Conservation (phyloP, 306 rosid genomes). For the Mimosa bimucronata region DNA sequence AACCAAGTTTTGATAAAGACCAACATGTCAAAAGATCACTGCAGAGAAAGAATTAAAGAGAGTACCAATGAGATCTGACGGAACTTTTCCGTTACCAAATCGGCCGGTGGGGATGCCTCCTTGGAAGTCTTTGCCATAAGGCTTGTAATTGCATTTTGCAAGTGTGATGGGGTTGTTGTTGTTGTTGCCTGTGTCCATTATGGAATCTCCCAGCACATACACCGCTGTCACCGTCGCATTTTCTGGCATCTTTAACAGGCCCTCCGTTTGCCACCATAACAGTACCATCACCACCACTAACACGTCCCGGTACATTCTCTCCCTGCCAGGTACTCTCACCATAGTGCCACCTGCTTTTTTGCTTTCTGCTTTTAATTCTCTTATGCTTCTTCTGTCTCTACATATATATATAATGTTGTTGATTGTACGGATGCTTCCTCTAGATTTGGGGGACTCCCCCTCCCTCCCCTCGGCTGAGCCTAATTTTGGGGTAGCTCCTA, state of each 20-base stretch:
- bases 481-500: too few species aligned
- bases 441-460: too few species aligned
- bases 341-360: background rate
- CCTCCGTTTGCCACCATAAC: constrained; percentile 22
- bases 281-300: background rate
- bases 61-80: constrained; percentile 48
- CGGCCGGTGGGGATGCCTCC: constrained; percentile 49
- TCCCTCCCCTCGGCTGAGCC: too few species aligned
- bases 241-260: constrained; percentile 45
- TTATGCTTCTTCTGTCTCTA: too few species aligned
- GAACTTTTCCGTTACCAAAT: constrained; percentile 54
- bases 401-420: background rate
- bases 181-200: constrained; percentile 82
- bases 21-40: background rate
- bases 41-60: background rate
- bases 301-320: background rate
- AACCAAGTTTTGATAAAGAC: background rate
- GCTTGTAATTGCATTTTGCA: constrained; percentile 44
- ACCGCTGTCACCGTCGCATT: constrained; percentile 59
- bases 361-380: background rate
- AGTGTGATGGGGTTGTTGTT: constrained; percentile 43
- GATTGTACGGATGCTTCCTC: background rate
- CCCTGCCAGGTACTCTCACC: background rate
- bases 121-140: constrained; percentile 47
- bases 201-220: constrained; percentile 71